Percentiles rank a stretch among this genome's conserved stretches.
These are phyloP conservation scores for Bisporella sp. DNA, from an alignment of 2,329 filamentous ascomycete genomes.

Conservation along the genomic window DNA sequence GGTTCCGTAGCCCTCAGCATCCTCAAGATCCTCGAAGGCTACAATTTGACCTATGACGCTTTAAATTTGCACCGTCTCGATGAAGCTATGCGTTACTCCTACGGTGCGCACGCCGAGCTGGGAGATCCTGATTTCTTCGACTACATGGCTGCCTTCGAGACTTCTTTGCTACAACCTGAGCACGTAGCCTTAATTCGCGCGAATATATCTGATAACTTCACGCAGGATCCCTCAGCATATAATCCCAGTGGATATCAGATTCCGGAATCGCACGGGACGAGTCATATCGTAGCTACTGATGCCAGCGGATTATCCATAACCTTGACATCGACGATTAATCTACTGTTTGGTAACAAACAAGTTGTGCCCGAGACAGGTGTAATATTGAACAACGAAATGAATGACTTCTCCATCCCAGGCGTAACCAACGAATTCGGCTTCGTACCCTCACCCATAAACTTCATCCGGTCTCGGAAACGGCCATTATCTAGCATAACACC, in stretches of 20 bases:
- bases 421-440: slow-evolving; percentile 78
- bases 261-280: slow-evolving; percentile 66
- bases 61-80: slow-evolving; percentile 75
- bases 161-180: slow-evolving; percentile 55
- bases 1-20: slow-evolving; percentile 62
- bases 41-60: slow-evolving; percentile 40
- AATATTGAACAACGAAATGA: slow-evolving; percentile 47
- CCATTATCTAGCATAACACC: slow-evolving; percentile 79
- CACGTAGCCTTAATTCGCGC: slow-evolving; percentile 52
- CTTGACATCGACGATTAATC: slow-evolving; percentile 81
- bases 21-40: slow-evolving; percentile 74
- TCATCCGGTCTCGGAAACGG: slow-evolving; percentile 71
- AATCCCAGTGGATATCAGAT: slow-evolving; percentile 60
- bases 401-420: slow-evolving; percentile 82
- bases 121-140: slow-evolving; percentile 75
- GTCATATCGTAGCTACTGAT: slow-evolving; percentile 68
- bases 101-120: slow-evolving; percentile 69
- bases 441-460: slow-evolving; percentile 73
- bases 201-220: slow-evolving; percentile 65
- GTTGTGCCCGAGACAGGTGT: slow-evolving; percentile 65
- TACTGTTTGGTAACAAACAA: slow-evolving; percentile 73
- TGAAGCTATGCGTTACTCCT: slow-evolving; percentile 86
- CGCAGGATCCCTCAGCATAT: slow-evolving; percentile 68
- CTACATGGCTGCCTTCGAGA: slow-evolving; percentile 56
- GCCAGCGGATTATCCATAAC: slow-evolving; percentile 67